These are phyloP conservation scores for Leccinellum rugosiceps DNA, from an alignment of 768 basidiomycete genomes.

Conservation along the genomic window DNA sequence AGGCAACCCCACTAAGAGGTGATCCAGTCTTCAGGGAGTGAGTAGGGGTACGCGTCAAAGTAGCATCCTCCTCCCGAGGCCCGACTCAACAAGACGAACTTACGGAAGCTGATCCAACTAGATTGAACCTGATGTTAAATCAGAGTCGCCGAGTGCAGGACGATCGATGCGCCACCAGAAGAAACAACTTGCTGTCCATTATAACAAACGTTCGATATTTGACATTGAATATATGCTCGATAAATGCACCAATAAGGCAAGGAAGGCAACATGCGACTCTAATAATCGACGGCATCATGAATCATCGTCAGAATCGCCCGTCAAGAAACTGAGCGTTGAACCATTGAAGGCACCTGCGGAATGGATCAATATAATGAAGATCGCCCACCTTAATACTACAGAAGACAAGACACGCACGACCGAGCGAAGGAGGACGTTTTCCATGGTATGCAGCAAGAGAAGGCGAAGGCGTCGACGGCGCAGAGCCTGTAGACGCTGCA, in stretches of 20 bases:
- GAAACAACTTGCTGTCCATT: background rate
- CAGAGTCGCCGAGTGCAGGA: background rate
- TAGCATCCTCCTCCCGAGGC: background rate
- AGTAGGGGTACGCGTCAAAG: background rate
- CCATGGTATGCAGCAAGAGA: constrained; percentile 41
- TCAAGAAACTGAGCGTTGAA: constrained; percentile 24
- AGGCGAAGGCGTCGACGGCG: constrained; percentile 35
- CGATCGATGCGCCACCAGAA: background rate
- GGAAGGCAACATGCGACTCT: background rate
- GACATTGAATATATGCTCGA: constrained; percentile 1
- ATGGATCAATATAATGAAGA: background rate
- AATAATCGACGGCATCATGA: constrained; percentile 7
- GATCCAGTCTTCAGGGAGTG: background rate
- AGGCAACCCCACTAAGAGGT: background rate
- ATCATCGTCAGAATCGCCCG: constrained; percentile 31
- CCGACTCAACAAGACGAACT: background rate
- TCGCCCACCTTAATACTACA: background rate
- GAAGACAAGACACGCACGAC: constrained; percentile 29
- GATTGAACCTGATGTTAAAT: background rate
- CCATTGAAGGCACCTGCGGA: constrained; percentile 29
- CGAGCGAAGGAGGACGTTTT: constrained; percentile 32
- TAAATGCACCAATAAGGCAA: constrained; percentile 10
- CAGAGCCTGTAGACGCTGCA: constrained; percentile 26
- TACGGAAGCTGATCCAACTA: background rate
- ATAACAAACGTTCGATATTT: constrained; percentile 1